phyloP scores from a whole-genome alignment of 2,329 filamentous ascomycete genomes.

The Ceratocystis destructans region DNA sequence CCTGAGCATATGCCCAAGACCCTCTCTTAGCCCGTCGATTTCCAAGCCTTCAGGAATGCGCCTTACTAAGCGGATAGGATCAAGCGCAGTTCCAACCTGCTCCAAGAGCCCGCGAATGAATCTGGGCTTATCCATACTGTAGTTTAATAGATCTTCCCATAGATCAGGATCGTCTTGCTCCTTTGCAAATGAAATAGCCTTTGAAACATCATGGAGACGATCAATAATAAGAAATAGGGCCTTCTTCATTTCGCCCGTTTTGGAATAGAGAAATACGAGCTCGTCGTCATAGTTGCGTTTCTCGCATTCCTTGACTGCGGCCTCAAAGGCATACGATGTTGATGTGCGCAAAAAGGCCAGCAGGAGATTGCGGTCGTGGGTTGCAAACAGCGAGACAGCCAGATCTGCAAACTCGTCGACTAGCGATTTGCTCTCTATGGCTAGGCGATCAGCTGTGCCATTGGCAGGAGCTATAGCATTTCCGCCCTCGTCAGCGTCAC shows the following conservation, averaged over 20 bases:
- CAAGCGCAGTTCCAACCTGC: conserved; percentile 84
- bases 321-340: conserved; percentile 78
- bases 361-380: conserved; percentile 64
- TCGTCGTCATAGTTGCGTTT: conserved; percentile 69
- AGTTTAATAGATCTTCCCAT: conserved; percentile 88
- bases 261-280: conserved; percentile 88
- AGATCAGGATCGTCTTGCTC: conserved; percentile 82
- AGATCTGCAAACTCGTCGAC: conserved; percentile 81
- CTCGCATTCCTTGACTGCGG: conserved; percentile 68
- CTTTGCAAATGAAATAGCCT: conserved; percentile 89
- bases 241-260: conserved; percentile 84
- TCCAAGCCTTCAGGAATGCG: conserved; percentile 87
- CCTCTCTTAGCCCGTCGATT: conserved; percentile 79
- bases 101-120: conserved; percentile 89
- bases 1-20: conserved; percentile 77
- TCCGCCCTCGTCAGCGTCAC: conserved; percentile 29
- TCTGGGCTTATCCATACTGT: conserved; percentile 92
- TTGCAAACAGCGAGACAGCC: conserved; percentile 72
- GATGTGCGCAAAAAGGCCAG: conserved; percentile 80
- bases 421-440: conserved; percentile 49
- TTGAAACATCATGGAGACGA: conserved; percentile 76
- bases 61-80: conserved; percentile 78
- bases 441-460: conserved; percentile 36
- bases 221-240: conserved; percentile 90
- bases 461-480: background rate